Conservation (phyloP, 306 rosid species). For the Cicer judaicum region DNA sequence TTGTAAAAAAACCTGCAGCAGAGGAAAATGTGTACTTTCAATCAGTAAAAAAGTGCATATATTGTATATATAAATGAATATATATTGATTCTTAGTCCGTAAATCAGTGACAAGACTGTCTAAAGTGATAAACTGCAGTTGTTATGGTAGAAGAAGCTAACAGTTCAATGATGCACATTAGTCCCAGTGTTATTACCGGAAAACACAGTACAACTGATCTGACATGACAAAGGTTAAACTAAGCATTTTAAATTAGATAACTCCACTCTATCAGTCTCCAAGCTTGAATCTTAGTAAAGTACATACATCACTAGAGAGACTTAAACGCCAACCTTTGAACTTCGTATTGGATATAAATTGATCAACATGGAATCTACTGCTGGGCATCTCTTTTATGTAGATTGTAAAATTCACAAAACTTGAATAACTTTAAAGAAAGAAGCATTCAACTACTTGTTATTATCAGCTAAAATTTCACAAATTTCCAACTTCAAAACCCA, state of each 20-base stretch:
- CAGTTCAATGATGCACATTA: neutral
- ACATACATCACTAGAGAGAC: neutral
- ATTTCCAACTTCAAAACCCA: conserved; percentile 40
- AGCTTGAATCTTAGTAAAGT: neutral
- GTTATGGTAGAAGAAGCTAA: conserved; percentile 29
- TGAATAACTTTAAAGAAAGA: conserved; percentile 1
- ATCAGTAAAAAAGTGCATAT: conserved; percentile 37
- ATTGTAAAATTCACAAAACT: conserved; percentile 39
- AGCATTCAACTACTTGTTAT: conserved; percentile 39
- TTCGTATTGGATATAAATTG: conserved; percentile 26
- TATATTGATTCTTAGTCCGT: neutral
- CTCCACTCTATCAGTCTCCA: conserved; percentile 21
- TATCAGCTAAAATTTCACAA: conserved; percentile 41
- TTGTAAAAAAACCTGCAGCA: conserved; percentile 54
- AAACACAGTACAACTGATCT: conserved; percentile 22
- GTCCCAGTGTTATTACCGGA: neutral
- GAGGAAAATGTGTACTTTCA: conserved; percentile 35
- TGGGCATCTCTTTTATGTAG: neutral
- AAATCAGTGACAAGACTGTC: conserved; percentile 28
- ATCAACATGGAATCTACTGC: conserved; percentile 16
- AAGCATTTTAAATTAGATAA: conserved; percentile 18
- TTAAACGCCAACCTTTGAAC: conserved; percentile 35
- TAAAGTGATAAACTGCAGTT: conserved; percentile 29
- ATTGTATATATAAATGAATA: neutral
- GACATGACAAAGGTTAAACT: conserved; percentile 32